These are phyloP conservation scores for Chimonanthus salicifolius DNA, from an alignment of 164 flowering plant genomes.

Conservation along the genomic window DNA sequence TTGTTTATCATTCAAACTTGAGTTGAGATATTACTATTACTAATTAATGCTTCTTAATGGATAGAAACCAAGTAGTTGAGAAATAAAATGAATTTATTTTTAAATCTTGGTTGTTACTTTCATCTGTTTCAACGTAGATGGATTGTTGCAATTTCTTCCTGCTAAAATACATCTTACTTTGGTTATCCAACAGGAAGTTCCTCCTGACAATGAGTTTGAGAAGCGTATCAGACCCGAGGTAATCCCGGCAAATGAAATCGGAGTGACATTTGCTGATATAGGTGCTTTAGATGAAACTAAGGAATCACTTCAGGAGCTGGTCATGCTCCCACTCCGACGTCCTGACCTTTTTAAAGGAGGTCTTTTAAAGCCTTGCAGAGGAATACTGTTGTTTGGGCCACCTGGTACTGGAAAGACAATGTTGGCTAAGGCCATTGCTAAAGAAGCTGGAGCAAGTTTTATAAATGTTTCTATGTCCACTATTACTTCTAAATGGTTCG, in stretches of 20 bases:
- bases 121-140: background rate
- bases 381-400: conserved; percentile 89
- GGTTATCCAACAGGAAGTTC: conserved; percentile 45
- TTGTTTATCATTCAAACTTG: too few relatives aligned
- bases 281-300: conserved; percentile 86
- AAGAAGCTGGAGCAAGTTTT: conserved; percentile 94
- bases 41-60: too few relatives aligned
- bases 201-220: conserved; percentile 93
- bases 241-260: conserved; percentile 77
- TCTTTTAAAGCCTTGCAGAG: conserved; percentile 88
- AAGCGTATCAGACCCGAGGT: conserved; percentile 90
- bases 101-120: background rate
- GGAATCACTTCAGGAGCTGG: conserved; percentile 92
- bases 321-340: conserved; percentile 92
- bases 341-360: conserved; percentile 93
- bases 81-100: too few relatives aligned
- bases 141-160: background rate
- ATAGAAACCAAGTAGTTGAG: too few relatives aligned
- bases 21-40: too few relatives aligned
- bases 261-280: conserved; percentile 79
- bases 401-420: conserved; percentile 99
- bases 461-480: conserved; percentile 98
- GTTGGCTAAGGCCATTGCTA: conserved; percentile 97
- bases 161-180: background rate
- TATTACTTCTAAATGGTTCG: conserved; percentile 97